Evolutionary conservation across 805 yeast genomes (phyloP).

Genomic region (Wickerhamomyces mucosus): DNA sequence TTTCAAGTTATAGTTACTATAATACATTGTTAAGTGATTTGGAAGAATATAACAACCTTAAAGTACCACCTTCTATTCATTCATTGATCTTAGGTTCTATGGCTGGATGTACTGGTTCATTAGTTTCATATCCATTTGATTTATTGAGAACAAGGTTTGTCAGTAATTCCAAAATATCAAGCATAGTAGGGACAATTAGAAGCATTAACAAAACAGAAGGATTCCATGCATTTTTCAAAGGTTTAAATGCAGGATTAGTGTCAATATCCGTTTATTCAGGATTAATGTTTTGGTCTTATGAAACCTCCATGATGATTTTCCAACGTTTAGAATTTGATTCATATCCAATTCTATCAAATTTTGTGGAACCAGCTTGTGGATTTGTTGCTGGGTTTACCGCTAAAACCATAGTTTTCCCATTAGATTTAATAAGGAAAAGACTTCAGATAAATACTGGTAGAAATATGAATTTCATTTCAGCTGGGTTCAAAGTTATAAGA

Average conservation of each 20-base stretch:
- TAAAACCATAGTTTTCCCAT: constrained; percentile 71
- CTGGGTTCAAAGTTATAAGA: constrained; percentile 30
- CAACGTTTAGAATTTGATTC: not conserved
- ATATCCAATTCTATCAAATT: constrained; percentile 3
- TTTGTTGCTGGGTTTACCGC: constrained; percentile 67
- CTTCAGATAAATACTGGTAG: constrained; percentile 49
- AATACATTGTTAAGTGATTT: constrained; percentile 34
- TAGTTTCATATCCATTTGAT: constrained; percentile 81
- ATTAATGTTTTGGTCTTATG: constrained; percentile 63
- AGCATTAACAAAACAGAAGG: constrained; percentile 33
- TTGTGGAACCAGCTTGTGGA: constrained; percentile 51
- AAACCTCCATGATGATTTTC: constrained; percentile 21
- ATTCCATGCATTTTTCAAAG: constrained; percentile 36
- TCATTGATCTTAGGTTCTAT: constrained; percentile 56
- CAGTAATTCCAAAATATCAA: constrained; percentile 10
- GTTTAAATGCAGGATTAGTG: constrained; percentile 38
- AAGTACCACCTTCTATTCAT: constrained; percentile 20
- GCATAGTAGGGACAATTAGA: constrained; percentile 20
- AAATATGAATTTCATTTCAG: constrained; percentile 20
- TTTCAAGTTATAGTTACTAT: constrained; percentile 54
- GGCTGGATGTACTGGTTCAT: constrained; percentile 70
- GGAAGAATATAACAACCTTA: constrained; percentile 9
- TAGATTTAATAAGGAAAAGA: constrained; percentile 75
- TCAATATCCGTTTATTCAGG: constrained; percentile 70
- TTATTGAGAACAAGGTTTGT: constrained; percentile 80